These are phyloP conservation scores for Botryosphaeria dothidea DNA, from an alignment of 2,329 filamentous ascomycete genomes.

Conservation along the genomic window DNA sequence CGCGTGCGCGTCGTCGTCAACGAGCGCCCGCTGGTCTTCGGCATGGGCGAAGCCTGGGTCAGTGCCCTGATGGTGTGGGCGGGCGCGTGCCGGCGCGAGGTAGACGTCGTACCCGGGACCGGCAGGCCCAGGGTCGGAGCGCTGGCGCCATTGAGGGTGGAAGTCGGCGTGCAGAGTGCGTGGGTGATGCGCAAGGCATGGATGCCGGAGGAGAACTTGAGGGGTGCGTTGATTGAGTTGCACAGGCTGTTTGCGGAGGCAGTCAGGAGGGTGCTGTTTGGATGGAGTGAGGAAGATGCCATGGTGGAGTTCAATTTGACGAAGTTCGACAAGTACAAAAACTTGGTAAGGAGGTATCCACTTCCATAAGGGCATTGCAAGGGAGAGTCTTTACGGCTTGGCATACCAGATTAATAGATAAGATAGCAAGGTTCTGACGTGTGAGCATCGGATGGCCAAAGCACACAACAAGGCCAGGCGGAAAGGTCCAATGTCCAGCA, in stretches of 20 bases:
- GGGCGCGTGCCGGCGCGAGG: not conserved
- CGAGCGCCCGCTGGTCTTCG: slow-evolving; percentile 22
- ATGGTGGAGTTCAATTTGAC: slow-evolving; percentile 27
- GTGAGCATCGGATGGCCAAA: no score
- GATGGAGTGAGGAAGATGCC: slow-evolving; percentile 30
- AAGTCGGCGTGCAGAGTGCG: not conserved
- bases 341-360: not conserved
- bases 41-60: not conserved
- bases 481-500: no score
- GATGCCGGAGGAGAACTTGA: slow-evolving; percentile 23
- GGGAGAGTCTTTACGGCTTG: no score
- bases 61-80: not conserved
- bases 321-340: not conserved
- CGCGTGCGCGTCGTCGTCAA: slow-evolving; percentile 29
- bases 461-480: no score
- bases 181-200: not conserved
- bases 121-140: not conserved
- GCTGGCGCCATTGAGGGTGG: not conserved
- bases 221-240: slow-evolving; percentile 23
- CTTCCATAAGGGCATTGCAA: not conserved
- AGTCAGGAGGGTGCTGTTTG: slow-evolving; percentile 29
- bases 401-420: no score
- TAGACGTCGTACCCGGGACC: not conserved
- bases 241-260: slow-evolving; percentile 32
- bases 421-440: no score